phyloP scores from a whole-genome alignment of 2,329 filamentous ascomycete species.

The Hypoxylon sp. region DNA sequence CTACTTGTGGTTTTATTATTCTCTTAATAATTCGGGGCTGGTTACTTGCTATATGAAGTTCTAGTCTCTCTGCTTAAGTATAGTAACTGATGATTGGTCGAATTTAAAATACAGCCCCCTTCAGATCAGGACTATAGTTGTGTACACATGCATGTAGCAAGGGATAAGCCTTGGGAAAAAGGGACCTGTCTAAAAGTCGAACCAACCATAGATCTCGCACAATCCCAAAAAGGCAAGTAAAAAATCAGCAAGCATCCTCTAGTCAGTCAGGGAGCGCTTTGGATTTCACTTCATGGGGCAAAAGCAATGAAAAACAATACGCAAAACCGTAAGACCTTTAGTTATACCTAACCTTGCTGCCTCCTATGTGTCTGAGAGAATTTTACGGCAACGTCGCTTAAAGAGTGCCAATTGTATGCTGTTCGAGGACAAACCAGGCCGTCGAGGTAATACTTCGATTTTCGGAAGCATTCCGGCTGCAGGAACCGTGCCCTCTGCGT shows the following conservation, averaged over 20 bases:
- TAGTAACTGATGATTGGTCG: too few relatives aligned
- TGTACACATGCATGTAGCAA: too few relatives aligned
- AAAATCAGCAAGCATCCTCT: background rate
- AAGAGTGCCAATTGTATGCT: background rate
- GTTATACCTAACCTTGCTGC: background rate
- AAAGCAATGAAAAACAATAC: background rate
- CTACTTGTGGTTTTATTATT: too few relatives aligned
- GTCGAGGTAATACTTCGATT: background rate
- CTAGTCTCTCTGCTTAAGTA: too few relatives aligned
- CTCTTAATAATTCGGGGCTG: too few relatives aligned
- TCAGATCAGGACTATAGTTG: too few relatives aligned
- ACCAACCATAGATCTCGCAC: background rate
- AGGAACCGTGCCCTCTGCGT: background rate
- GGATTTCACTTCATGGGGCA: background rate
- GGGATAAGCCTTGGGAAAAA: background rate
- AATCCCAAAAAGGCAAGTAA: conserved; percentile 3
- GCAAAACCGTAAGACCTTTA: background rate
- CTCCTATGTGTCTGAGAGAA: background rate
- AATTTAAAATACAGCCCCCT: too few relatives aligned
- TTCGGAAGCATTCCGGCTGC: background rate
- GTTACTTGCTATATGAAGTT: too few relatives aligned
- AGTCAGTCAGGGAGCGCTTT: background rate
- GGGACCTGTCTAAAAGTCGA: background rate
- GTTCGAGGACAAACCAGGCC: background rate
- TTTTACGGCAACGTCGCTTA: background rate